phyloP scores from a whole-genome alignment of 179 eudicot genomes.

The Carnegiea gigantea region DNA sequence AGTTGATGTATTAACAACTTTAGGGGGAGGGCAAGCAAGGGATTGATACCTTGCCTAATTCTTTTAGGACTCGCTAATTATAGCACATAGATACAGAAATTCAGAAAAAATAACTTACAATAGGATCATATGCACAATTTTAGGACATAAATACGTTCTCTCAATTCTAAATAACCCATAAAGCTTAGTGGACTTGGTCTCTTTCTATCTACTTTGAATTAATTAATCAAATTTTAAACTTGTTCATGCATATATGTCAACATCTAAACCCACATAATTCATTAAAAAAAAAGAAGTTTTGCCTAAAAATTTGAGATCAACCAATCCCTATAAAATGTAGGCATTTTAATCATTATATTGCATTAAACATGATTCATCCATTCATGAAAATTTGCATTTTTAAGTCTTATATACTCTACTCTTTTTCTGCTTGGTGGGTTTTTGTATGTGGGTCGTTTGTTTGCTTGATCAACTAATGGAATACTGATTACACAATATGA shows the following conservation, averaged over 20 bases:
- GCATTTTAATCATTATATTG: neutral
- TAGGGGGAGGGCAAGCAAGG: no score
- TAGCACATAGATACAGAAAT: no score
- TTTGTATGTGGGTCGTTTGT: neutral
- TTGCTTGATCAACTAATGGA: neutral
- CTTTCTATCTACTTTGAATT: neutral
- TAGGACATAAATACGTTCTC: no score
- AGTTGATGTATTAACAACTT: no score
- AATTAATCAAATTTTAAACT: neutral
- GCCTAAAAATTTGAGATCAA: neutral
- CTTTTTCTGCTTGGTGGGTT: neutral
- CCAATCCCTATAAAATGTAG: neutral
- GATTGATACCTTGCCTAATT: no score
- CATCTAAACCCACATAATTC: neutral
- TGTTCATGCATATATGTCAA: neutral
- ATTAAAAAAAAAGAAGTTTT: neutral
- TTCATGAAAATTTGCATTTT: neutral
- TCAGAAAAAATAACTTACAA: no score
- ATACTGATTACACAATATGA: no score
- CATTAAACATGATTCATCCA: neutral
- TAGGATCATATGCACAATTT: no score
- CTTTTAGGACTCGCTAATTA: no score
- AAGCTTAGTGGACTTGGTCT: constrained; percentile 4
- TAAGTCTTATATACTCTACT: neutral
- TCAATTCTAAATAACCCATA: no score